phyloP scores from a whole-genome alignment of 176 grass and related monocot species.

The Tillandsia leiboldiana region DNA sequence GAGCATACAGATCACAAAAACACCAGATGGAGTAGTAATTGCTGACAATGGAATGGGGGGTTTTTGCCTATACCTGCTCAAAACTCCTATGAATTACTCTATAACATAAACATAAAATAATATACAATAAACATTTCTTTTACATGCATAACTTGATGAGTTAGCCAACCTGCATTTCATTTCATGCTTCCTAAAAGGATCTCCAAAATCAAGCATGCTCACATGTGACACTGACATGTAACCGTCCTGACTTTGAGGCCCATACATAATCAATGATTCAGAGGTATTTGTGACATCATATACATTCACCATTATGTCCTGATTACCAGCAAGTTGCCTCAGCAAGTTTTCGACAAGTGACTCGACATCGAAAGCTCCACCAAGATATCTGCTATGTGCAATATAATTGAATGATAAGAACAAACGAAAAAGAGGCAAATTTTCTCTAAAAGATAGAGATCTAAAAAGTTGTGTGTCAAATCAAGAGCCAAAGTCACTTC shows the following conservation, averaged over 20 bases:
- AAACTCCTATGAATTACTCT: background rate
- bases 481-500: background rate
- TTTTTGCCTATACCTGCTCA: constrained; percentile 57
- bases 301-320: constrained; percentile 89
- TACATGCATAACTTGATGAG: constrained; percentile 1
- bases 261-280: constrained; percentile 76
- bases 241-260: constrained; percentile 39
- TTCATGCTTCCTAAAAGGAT: constrained; percentile 88
- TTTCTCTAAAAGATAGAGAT: background rate
- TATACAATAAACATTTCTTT: no score
- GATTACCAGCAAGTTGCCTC: constrained; percentile 80
- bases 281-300: constrained; percentile 87
- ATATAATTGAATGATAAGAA: constrained; percentile 16
- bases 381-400: constrained; percentile 62
- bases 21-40: constrained; percentile 53
- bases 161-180: constrained; percentile 78
- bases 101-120: constrained; percentile 13
- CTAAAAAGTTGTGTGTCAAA: background rate
- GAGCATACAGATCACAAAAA: constrained; percentile 86
- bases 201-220: constrained; percentile 91
- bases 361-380: constrained; percentile 93
- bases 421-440: background rate
- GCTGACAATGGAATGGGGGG: constrained; percentile 56
- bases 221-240: constrained; percentile 45
- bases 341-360: constrained; percentile 89